Percentiles rank a stretch among this genome's conserved stretches.
phyloP scores from a whole-genome alignment of 2,329 filamentous ascomycete genomes.

The Esteya vermicola region DNA sequence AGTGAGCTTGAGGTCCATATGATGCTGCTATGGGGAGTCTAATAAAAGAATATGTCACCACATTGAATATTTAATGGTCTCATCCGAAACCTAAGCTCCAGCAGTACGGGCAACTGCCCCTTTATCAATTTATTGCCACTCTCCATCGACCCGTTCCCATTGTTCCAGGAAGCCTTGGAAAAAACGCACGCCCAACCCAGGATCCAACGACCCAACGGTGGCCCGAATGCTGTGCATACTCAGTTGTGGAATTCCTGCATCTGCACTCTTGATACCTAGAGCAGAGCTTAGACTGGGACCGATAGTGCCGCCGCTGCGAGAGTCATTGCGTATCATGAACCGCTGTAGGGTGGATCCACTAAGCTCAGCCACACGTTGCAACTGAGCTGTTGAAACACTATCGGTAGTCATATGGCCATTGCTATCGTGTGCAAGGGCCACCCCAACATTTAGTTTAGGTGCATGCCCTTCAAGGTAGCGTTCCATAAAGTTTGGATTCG shows the following conservation, averaged over 20 bases:
- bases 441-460: constrained; percentile 76
- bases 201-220: constrained; percentile 73
- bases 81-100: too few relatives aligned
- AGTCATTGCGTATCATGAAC: constrained; percentile 94
- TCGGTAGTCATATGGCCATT: constrained; percentile 98
- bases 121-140: constrained; percentile 40
- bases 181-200: constrained; percentile 72
- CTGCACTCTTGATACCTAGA: constrained; percentile 70
- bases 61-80: too few relatives aligned
- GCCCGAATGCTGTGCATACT: constrained; percentile 91
- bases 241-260: constrained; percentile 80
- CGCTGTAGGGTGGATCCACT: constrained; percentile 59
- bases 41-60: too few relatives aligned
- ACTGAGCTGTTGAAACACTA: constrained; percentile 65
- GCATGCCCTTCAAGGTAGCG: constrained; percentile 76
- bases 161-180: constrained; percentile 83
- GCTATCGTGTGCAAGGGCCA: constrained; percentile 65
- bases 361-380: constrained; percentile 65
- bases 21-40: too few relatives aligned
- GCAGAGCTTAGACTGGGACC: constrained; percentile 74
- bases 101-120: too few relatives aligned
- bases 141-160: constrained; percentile 71
- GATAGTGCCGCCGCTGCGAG: constrained; percentile 81
- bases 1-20: too few relatives aligned
- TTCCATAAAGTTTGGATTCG: constrained; percentile 83